Base-by-base conservation (phyloP, 768 basidiomycete species). In the Dioszegia crocea region DNA sequence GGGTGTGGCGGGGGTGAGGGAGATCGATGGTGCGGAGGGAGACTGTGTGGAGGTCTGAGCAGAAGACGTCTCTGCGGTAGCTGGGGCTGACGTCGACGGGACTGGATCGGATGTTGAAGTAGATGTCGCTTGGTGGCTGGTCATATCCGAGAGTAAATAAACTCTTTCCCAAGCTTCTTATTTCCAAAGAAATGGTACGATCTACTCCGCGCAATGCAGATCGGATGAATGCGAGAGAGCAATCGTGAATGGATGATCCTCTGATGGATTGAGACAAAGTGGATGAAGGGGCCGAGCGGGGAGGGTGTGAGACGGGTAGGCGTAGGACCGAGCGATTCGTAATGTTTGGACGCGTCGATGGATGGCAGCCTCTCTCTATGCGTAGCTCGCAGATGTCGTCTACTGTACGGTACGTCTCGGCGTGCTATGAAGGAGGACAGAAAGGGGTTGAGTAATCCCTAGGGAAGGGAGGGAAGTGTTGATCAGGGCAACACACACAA, bases 1-100 rank as follows among this genome's bases (percentile, higher is more conserved):
- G 6, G 46, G 33, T 5, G 51, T 38, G 24, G 30, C 31, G n/a
- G 51, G 56, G 16, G 44, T 57, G 19, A 46, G 55, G 30, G 56
- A 23, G 8, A 47, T 21, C 23, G 44, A 38, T 4, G 48, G 24
- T 16, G 48, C 16, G 8, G 57, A 10, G 6, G 41, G 17, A 26
- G 38, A 23, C 27, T 39, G 36, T 3, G 51, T 16, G 11, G 29
- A 33, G 38, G 33, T 3, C 51, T 9, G 51, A 23, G 14, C 21
- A 9, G 36, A 38, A 17, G n/a, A n/a, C 6, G 47, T 24, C 6
- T 5, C 16, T 48, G 16, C 29, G 17, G 30, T 8, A 3, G 47
- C 14, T 29, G 47, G 3, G 27, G 23, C 27, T 27, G 38, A 14
- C 17, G 51, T 53, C 30, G 51, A 36, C 40, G 51, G 21, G 33